Base-by-base conservation (phyloP, 192 early-diverging fungal species). In the Podila horticola region DNA sequence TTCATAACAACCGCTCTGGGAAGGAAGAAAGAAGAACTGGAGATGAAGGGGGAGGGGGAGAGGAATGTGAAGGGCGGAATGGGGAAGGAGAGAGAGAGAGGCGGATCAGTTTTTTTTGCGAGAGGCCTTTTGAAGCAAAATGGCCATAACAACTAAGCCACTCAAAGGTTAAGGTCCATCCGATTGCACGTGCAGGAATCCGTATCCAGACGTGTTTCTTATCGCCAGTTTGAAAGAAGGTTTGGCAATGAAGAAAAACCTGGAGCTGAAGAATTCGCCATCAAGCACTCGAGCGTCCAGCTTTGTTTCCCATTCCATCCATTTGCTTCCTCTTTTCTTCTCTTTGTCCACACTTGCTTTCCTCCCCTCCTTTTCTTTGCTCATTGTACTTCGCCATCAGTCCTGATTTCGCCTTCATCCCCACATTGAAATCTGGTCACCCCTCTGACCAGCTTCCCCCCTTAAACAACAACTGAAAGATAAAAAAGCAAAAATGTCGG, bases 401-500 rank as follows among this genome's bases (percentile, higher is more conserved):
- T 45, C 12, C 11, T 45, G 41, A 45, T 15, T 17, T 45, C 41
- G 2, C 13, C 34, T 5, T 24, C 52, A 48, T 19, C 26, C 62
- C 12, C 17, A 15, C 13, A 19, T 64, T n/a, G 24, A 33, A n/a
- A 11, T 36, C 26, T 29, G 61, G 45, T 19, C 22, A 22, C 5
- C 17, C 59, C 22, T 10, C 45, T 15, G 59, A 36, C 34, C 34
- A 36, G 10, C 11, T 13, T 55, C 15, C 26, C 36, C 55, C 59
- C 60, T 33, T 34, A 17, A 63, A 12, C 31, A 45, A 17, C 4
- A 45, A 45, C 41, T 45, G 41, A 45, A 45, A 17, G 12, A 45
- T 15, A 17, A 45, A 45, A 41, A 45, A 45, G 15, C 13, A 67
- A 68, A 68, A 31, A 58, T 69, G 28, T 60, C 67, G 60, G 70